Percentiles rank a stretch among this genome's conserved stretches.
Evolutionary conservation across 1,139 yeast genomes (phyloP).

Genomic region (Pichia sp.): DNA sequence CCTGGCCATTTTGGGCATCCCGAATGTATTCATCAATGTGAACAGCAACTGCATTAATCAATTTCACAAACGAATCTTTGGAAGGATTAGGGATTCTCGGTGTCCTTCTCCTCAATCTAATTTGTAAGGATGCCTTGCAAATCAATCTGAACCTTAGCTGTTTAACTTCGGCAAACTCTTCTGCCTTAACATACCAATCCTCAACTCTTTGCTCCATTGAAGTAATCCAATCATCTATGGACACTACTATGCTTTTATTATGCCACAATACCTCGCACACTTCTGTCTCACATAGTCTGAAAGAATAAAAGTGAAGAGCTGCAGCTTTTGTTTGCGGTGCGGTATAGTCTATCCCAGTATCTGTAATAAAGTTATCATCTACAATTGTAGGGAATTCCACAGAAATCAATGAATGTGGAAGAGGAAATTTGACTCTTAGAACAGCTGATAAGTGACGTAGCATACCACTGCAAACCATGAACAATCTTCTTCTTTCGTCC

Average conservation of each 20-base stretch:
- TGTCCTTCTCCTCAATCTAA: conserved; percentile 16
- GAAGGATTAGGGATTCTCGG: conserved; percentile 17
- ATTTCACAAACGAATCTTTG: conserved; percentile 11
- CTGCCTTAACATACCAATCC: conserved; percentile 18
- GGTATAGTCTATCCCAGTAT: conserved; percentile 13
- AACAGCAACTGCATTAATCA: conserved; percentile 11
- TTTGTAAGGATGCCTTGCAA: conserved; percentile 16
- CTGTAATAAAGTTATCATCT: conserved; percentile 17
- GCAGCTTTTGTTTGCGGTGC: conserved; percentile 17
- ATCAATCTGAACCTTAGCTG: conserved; percentile 19
- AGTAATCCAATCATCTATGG: conserved; percentile 14
- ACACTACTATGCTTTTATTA: conserved; percentile 9
- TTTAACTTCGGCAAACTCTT: conserved; percentile 19
- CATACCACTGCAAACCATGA: conserved; percentile 17
- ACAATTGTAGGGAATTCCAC: conserved; percentile 15
- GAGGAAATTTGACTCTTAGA: conserved; percentile 14
- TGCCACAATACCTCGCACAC: conserved; percentile 16
- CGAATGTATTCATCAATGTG: conserved; percentile 17
- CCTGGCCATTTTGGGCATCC: conserved; percentile 16
- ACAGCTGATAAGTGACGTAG: conserved; percentile 15
- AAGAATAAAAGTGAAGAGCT: conserved; percentile 17
- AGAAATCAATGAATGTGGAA: conserved; percentile 14
- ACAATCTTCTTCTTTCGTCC: conserved; percentile 15
- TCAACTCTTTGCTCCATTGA: conserved; percentile 15
- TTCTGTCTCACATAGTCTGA: conserved; percentile 17